phyloP scores from a whole-genome alignment of 441 rosid species.

The Eruca vesicaria region DNA sequence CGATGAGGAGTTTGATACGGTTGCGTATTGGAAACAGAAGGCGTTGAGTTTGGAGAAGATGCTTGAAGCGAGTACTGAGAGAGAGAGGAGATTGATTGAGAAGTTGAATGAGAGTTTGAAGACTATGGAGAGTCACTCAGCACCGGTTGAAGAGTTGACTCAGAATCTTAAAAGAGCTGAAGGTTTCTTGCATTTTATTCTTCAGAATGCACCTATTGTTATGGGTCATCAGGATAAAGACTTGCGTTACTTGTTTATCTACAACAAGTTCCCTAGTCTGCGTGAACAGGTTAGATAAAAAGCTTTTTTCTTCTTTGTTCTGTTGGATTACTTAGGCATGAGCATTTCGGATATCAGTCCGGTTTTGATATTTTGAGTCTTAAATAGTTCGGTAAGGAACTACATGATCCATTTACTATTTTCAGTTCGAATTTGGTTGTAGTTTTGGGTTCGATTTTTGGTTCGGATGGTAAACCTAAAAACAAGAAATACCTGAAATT shows the following conservation, averaged over 20 bases:
- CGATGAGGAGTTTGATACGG: slow-evolving; percentile 69
- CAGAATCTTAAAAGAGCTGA: slow-evolving; percentile 90
- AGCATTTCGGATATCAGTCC: too few species aligned
- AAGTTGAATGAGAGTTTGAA: slow-evolving; percentile 75
- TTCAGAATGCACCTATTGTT: slow-evolving; percentile 92
- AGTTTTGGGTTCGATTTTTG: too few species aligned
- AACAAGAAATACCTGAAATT: too few species aligned
- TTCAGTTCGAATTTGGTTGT: background rate
- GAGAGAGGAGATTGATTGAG: slow-evolving; percentile 68
- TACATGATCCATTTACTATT: too few species aligned
- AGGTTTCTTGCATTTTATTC: slow-evolving; percentile 91
- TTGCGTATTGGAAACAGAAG: slow-evolving; percentile 81
- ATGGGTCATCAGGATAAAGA: slow-evolving; percentile 99
- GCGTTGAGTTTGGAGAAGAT: slow-evolving; percentile 59
- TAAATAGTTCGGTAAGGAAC: too few species aligned
- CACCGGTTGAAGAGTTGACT: slow-evolving; percentile 87
- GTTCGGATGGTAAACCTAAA: too few species aligned
- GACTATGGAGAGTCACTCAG: slow-evolving; percentile 64
- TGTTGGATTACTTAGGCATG: background rate
- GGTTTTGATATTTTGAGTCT: too few species aligned
- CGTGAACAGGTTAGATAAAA: slow-evolving; percentile 61
- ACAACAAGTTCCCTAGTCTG: slow-evolving; percentile 83
- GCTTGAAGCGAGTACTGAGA: slow-evolving; percentile 71
- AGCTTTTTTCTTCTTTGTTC: slow-evolving; percentile 9
- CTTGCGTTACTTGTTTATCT: slow-evolving; percentile 87